These are phyloP conservation scores for Sugiyamaella floridensis DNA, from an alignment of 805 yeast species.

Conservation along the genomic window DNA sequence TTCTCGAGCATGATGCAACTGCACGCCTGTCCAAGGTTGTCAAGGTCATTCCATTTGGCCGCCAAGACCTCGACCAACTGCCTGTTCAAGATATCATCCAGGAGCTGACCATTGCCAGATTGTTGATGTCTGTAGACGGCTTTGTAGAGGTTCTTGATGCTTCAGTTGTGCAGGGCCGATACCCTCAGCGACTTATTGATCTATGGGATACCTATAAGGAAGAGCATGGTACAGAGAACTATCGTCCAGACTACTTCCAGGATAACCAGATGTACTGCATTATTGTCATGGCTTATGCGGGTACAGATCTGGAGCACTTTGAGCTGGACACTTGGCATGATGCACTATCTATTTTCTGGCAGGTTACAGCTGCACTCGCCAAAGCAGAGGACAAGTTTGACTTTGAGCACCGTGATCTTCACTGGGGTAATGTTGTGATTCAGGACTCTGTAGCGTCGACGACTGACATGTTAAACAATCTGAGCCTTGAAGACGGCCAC, in stretches of 20 bases:
- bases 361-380: constrained; percentile 42
- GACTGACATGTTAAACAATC: constrained; percentile 8
- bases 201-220: constrained; percentile 39
- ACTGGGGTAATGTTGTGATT: constrained; percentile 57
- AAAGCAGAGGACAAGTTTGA: constrained; percentile 44
- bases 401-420: constrained; percentile 69
- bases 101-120: constrained; percentile 40
- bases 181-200: constrained; percentile 36
- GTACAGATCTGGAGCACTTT: constrained; percentile 41
- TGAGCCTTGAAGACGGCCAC: constrained; percentile 2
- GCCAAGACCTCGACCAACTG: constrained; percentile 37
- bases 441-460: not conserved
- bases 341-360: constrained; percentile 46
- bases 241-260: constrained; percentile 36
- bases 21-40: constrained; percentile 33
- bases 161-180: constrained; percentile 41
- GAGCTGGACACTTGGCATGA: constrained; percentile 33
- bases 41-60: constrained; percentile 50
- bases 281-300: constrained; percentile 30
- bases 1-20: constrained; percentile 24
- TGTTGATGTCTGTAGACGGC: constrained; percentile 37
- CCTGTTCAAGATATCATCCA: constrained; percentile 38
- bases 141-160: constrained; percentile 40
- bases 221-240: constrained; percentile 27
- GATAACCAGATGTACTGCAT: constrained; percentile 32